phyloP scores from a whole-genome alignment of 2,329 filamentous ascomycete species.

The Phoma sp. region DNA sequence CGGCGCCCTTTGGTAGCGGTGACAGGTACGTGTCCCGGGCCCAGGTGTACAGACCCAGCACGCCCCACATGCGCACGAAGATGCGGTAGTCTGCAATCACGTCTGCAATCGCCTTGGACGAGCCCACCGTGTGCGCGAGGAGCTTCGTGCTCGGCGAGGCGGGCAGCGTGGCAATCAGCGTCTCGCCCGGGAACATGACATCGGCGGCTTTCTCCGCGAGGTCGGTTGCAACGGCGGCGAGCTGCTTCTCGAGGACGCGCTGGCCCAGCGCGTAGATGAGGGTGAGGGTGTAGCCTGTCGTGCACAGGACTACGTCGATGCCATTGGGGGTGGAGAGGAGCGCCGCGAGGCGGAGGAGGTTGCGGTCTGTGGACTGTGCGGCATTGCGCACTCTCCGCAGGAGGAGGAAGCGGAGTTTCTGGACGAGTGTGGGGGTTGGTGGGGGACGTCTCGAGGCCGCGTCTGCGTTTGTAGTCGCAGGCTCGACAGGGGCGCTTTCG shows the following conservation, averaged over 20 bases:
- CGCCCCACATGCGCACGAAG: slow-evolving; percentile 77
- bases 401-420: slow-evolving; percentile 25
- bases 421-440: slow-evolving; percentile 13
- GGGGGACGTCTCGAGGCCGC: slow-evolving; percentile 18
- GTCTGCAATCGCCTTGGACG: slow-evolving; percentile 60
- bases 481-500: slow-evolving; percentile 14
- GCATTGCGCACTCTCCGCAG: slow-evolving; percentile 27
- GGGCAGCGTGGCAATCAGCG: slow-evolving; percentile 48
- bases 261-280: slow-evolving; percentile 51
- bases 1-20: slow-evolving; percentile 30
- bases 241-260: slow-evolving; percentile 43
- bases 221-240: slow-evolving; percentile 44
- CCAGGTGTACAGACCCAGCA: slow-evolving; percentile 76
- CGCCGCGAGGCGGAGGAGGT: slow-evolving; percentile 41
- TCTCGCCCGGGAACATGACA: slow-evolving; percentile 52
- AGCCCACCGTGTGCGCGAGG: slow-evolving; percentile 41
- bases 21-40: slow-evolving; percentile 53
- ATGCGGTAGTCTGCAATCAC: slow-evolving; percentile 75
- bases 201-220: slow-evolving; percentile 48
- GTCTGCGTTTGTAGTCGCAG: slow-evolving; percentile 14
- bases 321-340: slow-evolving; percentile 50
- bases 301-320: slow-evolving; percentile 52
- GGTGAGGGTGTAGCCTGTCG: slow-evolving; percentile 53
- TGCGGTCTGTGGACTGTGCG: slow-evolving; percentile 38
- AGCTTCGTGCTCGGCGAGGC: slow-evolving; percentile 40